Evolutionary conservation across 192 early-diverging fungal genomes (phyloP), one percentile per base, ranked within the genome.

Genomic region (Rhizophlyctis rosea): DNA sequence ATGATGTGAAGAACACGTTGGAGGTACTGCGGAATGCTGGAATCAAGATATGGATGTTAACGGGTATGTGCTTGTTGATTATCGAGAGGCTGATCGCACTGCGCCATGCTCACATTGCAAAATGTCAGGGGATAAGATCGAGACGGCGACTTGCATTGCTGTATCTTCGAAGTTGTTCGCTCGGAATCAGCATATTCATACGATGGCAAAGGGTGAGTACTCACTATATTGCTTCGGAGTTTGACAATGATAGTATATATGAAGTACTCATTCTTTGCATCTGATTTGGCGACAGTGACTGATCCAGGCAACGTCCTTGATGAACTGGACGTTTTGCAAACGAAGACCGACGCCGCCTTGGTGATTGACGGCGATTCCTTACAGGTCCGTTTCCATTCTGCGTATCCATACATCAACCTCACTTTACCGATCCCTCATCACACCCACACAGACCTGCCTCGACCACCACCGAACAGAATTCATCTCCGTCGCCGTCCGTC

Each of bases 111-210:
- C 2, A 69, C 2, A 27, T 24, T 24, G 18, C 9, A 53, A 53
- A 21, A 9, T 9, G 18, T 29, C 25, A 34, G 65, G 95, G 50
- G 95, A 98, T 76, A 98, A 98, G 68, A 91, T 94, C 50, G 95
- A 98, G 70, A 98, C 95, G 18, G 95, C 95, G 27, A 93, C 91
- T 0, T 94, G 92, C 68, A 91, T 98, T 65, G 93, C 95, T 0
- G 85, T 96, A 16, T 95, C 93, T 2, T 92, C 92, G 11, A 92
- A 91, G 57, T 80, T 98, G 18, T 89, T 96, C 11, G 79, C 89
- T 0, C 81, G 94, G 27, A 91, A 91, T 65, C 93, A 94, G 77
- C 79, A 75, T 4, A 91, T 98, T 35, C 85, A 94, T 62, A 80
- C 86, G 24, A 85, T 98, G 24, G 62, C 91, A 0, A 88, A 87